Percentiles rank a stretch among this genome's conserved stretches.
phyloP scores from a whole-genome alignment of 768 basidiomycete species.

The Xerocomellus amylosporus region DNA sequence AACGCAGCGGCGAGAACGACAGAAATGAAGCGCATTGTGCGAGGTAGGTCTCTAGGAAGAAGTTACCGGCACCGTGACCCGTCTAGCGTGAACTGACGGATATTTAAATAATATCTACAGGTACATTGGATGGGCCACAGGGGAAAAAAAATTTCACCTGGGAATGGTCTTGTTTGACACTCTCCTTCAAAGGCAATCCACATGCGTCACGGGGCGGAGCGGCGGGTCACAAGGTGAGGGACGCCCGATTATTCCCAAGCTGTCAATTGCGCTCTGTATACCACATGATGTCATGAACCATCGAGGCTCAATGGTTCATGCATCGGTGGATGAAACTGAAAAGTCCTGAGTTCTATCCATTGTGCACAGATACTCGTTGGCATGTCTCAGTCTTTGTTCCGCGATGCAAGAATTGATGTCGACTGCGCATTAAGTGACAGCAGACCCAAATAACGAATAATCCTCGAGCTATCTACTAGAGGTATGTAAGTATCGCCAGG shows the following conservation, averaged over 20 bases:
- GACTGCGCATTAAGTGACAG: background rate
- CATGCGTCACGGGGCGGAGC: too few species aligned
- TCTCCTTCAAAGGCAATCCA: too few species aligned
- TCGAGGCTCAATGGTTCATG: too few species aligned
- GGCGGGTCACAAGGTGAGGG: too few species aligned
- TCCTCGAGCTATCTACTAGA: too few species aligned
- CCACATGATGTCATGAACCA: background rate
- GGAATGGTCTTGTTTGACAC: conserved; percentile 23
- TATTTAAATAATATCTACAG: conserved; percentile 8
- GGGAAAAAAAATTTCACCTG: conserved; percentile 20
- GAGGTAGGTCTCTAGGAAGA: background rate
- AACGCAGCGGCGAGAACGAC: conserved; percentile 38
- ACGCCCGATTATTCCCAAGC: too few species aligned
- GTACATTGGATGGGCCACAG: too few species aligned
- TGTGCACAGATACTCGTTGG: too few species aligned
- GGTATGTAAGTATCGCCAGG: too few species aligned
- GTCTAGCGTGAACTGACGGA: background rate
- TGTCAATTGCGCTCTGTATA: too few species aligned
- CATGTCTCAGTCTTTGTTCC: background rate
- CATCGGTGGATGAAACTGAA: background rate
- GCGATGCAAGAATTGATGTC: background rate
- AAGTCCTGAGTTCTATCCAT: background rate
- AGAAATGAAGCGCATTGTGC: conserved; percentile 35
- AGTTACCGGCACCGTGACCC: background rate
- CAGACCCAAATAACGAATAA: background rate